Conservation (phyloP, 495 filamentous ascomycete species). For the Neurospora sp. region DNA sequence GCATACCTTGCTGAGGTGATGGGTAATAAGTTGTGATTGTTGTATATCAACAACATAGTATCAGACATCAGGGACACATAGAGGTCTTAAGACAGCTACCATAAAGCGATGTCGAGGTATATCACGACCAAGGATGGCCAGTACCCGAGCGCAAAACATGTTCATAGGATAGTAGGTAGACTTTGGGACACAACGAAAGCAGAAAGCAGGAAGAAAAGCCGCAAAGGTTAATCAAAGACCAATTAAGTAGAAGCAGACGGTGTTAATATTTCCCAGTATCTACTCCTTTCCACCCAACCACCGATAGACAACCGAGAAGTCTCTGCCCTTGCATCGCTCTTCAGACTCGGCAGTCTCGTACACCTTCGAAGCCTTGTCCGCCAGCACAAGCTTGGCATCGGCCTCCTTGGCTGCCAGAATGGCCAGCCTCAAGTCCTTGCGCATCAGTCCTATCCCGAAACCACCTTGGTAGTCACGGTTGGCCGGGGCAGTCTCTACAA, state of each 20-base stretch:
- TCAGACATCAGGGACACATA: no score
- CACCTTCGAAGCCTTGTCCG: slow-evolving; percentile 51
- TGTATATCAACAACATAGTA: no score
- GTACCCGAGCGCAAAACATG: no score
- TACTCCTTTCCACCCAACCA: slow-evolving; percentile 49
- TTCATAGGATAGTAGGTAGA: no score
- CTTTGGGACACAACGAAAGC: background rate
- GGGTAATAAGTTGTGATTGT: no score
- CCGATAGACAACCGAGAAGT: slow-evolving; percentile 80
- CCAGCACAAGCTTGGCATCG: slow-evolving; percentile 55
- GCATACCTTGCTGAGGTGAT: no score
- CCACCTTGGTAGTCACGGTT: slow-evolving; percentile 67
- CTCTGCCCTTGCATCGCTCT: slow-evolving; percentile 55
- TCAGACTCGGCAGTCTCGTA: slow-evolving; percentile 54
- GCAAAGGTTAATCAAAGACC: background rate
- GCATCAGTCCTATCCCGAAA: slow-evolving; percentile 75
- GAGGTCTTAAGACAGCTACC: no score
- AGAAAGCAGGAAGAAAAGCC: background rate
- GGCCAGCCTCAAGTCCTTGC: slow-evolving; percentile 70
- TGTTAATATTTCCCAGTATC: background rate
- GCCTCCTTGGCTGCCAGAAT: slow-evolving; percentile 61
- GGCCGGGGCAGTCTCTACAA: slow-evolving; percentile 61
- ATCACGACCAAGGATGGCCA: no score
- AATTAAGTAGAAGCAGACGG: background rate
- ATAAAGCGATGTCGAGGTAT: no score